Conservation (phyloP, 805 yeast species). For the Barnettozyma salicaria region DNA sequence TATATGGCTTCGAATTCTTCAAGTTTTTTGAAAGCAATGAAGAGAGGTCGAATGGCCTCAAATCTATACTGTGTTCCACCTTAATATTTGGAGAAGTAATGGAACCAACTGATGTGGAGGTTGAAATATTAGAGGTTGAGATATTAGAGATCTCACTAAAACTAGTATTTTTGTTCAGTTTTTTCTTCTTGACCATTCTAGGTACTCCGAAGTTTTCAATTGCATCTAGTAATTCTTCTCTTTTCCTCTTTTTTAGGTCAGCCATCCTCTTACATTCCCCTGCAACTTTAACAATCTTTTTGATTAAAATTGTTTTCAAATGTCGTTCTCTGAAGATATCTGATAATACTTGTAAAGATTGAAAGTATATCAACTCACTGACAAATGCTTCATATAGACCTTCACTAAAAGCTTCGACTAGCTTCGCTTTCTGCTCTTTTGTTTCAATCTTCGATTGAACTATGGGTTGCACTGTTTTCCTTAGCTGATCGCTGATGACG, state of each 20-base stretch:
- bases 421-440: slow-evolving; percentile 20
- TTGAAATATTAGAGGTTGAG: slow-evolving; percentile 10
- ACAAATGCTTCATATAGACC: slow-evolving; percentile 58
- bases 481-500: slow-evolving; percentile 23
- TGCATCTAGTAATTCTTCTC: slow-evolving; percentile 34
- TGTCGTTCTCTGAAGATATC: slow-evolving; percentile 29
- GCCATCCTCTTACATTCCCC: slow-evolving; percentile 18
- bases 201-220: slow-evolving; percentile 33
- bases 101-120: slow-evolving; percentile 6
- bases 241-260: slow-evolving; percentile 32
- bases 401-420: slow-evolving; percentile 36
- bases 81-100: slow-evolving; percentile 6
- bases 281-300: slow-evolving; percentile 29
- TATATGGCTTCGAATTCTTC: slow-evolving; percentile 1
- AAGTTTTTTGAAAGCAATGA: slow-evolving; percentile 16
- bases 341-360: slow-evolving; percentile 41
- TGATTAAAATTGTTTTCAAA: slow-evolving; percentile 30
- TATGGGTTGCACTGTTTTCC: slow-evolving; percentile 8
- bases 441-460: slow-evolving; percentile 13
- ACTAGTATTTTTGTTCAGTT: slow-evolving; percentile 5
- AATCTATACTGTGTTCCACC: slow-evolving; percentile 16
- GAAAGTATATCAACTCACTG: slow-evolving; percentile 46
- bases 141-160: slow-evolving; percentile 4
- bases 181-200: slow-evolving; percentile 20
- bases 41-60: slow-evolving; percentile 21